Percentiles rank a stretch among this genome's conserved stretches.
Evolutionary conservation across 768 basidiomycete genomes (phyloP).

Genomic region (Termitomyces titanicus): DNA sequence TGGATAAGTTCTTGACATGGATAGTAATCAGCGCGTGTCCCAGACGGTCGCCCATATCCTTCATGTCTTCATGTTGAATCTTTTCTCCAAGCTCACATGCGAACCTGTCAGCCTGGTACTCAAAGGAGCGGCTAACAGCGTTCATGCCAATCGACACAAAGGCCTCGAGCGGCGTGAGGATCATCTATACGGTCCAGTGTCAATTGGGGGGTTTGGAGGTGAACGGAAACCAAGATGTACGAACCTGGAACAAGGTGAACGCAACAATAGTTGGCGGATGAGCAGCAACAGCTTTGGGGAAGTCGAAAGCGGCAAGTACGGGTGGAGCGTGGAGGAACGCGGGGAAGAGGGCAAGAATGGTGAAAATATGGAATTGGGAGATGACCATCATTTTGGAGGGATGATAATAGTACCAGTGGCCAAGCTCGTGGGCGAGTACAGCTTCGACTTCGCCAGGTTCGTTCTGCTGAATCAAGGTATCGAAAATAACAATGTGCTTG

Average conservation of each 20-base stretch:
- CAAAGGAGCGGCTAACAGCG: conserved; percentile 79
- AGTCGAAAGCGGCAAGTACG: conserved; percentile 78
- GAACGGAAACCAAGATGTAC: neutral
- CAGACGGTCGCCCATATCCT: conserved; percentile 83
- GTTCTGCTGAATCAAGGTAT: conserved; percentile 91
- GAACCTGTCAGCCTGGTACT: conserved; percentile 91
- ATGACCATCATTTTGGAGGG: conserved; percentile 85
- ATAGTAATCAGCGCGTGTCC: conserved; percentile 79
- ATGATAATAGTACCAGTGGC: conserved; percentile 94
- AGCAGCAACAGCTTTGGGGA: conserved; percentile 59
- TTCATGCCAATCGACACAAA: conserved; percentile 74
- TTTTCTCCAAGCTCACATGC: conserved; percentile 68
- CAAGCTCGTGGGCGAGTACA: conserved; percentile 95
- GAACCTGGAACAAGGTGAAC: conserved; percentile 80
- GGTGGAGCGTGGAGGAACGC: conserved; percentile 82
- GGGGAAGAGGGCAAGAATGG: conserved; percentile 84
- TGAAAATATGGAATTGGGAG: conserved; percentile 85
- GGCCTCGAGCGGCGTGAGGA: conserved; percentile 76
- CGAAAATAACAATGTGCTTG: conserved; percentile 96
- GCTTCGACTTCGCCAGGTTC: conserved; percentile 93
- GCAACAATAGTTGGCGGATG: conserved; percentile 79
- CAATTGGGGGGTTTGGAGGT: neutral
- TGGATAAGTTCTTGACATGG: conserved; percentile 90
- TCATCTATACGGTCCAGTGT: conserved; percentile 49
- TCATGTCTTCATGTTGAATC: conserved; percentile 54